Conservation (phyloP, 2,329 filamentous ascomycete species). For the Penicillium sp. region DNA sequence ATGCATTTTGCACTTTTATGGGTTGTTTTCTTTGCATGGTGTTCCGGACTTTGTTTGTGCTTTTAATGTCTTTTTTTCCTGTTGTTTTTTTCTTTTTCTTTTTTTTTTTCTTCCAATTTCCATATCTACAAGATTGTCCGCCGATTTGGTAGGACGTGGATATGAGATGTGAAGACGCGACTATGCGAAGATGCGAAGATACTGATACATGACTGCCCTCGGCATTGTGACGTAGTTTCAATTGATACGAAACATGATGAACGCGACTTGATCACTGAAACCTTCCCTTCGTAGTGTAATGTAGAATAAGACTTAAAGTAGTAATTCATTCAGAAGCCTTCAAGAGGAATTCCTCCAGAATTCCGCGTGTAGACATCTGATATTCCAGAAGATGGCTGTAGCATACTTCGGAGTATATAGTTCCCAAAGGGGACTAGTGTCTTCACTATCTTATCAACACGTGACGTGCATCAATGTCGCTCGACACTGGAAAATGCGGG, state of each 20-base stretch:
- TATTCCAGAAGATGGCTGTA: too few relatives aligned
- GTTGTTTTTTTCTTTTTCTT: slow-evolving; percentile 6
- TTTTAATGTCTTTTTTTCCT: slow-evolving; percentile 10
- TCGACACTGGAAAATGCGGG: slow-evolving; percentile 18
- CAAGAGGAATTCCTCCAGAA: too few relatives aligned
- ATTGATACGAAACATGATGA: slow-evolving; percentile 12
- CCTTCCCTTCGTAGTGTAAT: too few relatives aligned
- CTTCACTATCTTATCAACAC: slow-evolving; percentile 20
- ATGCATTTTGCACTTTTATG: slow-evolving; percentile 15
- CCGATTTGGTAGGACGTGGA: neutral
- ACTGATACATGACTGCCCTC: slow-evolving; percentile 10
- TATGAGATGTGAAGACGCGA: slow-evolving; percentile 3
- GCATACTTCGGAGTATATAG: neutral
- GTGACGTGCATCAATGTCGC: slow-evolving; percentile 16
- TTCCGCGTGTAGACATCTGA: too few relatives aligned
- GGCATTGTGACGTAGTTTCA: slow-evolving; percentile 9
- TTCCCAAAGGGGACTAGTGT: neutral
- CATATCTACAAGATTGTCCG: neutral
- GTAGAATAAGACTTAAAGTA: too few relatives aligned
- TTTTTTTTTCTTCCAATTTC: slow-evolving; percentile 17
- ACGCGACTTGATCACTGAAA: neutral
- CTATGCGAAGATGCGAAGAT: slow-evolving; percentile 1
- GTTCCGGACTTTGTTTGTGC: slow-evolving; percentile 18
- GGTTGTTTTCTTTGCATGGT: slow-evolving; percentile 23
- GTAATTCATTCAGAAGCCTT: too few relatives aligned